phyloP scores from a whole-genome alignment of 306 rosid species.

The Pyrus bretschneideri region DNA sequence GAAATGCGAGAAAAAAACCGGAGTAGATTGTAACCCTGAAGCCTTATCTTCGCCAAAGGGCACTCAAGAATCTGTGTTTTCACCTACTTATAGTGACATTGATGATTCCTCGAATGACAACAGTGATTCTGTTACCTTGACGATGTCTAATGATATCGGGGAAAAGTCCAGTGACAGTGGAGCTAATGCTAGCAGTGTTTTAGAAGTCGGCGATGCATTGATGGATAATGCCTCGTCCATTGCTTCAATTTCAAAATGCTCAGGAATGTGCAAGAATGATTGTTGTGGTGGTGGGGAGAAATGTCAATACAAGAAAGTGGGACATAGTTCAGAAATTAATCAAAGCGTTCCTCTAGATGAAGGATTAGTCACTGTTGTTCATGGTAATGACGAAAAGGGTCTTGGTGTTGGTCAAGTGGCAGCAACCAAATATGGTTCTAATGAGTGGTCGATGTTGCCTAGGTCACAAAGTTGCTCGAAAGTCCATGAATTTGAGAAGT shows the following conservation, averaged over 20 bases:
- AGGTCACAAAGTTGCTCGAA: slow-evolving; percentile 29
- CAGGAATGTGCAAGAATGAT: slow-evolving; percentile 7
- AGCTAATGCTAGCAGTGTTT: background rate
- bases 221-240: slow-evolving; percentile 24
- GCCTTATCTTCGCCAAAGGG: slow-evolving; percentile 11
- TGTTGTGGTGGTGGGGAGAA: slow-evolving; percentile 12
- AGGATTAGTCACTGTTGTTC: slow-evolving; percentile 17
- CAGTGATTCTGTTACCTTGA: slow-evolving; percentile 9
- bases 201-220: slow-evolving; percentile 17
- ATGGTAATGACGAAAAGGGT: slow-evolving; percentile 25
- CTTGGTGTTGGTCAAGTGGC: slow-evolving; percentile 11
- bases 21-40: background rate
- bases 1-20: slow-evolving; percentile 13
- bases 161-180: slow-evolving; percentile 12
- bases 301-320: slow-evolving; percentile 10
- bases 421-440: slow-evolving; percentile 12
- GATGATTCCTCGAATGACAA: slow-evolving; percentile 4
- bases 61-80: slow-evolving; percentile 14
- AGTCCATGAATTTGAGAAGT: slow-evolving; percentile 36
- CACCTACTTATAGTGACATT: slow-evolving; percentile 19
- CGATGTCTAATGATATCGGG: background rate
- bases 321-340: slow-evolving; percentile 12
- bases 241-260: slow-evolving; percentile 1
- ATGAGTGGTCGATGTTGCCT: slow-evolving; percentile 24
- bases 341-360: slow-evolving; percentile 12